Evolutionary conservation across 371 early-diverging fungal genomes (phyloP).

Genomic region (Lichtheimia ramosa): DNA sequence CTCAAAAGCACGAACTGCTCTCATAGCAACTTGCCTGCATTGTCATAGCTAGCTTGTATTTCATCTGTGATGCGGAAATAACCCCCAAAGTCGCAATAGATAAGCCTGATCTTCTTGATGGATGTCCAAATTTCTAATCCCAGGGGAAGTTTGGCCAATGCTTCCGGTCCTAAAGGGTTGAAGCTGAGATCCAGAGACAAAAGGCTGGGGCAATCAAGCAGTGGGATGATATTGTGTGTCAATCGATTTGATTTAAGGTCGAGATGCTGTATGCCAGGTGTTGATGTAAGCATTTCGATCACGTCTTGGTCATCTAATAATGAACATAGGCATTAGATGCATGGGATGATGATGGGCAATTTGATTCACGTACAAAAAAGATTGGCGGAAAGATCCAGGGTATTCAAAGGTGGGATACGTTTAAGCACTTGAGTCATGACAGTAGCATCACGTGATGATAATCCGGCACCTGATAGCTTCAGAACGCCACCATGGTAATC

Average conservation of each 20-base stretch:
- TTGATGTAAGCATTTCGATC: constrained; percentile 8
- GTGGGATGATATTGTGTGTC: constrained; percentile 8
- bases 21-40: neutral
- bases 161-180: constrained; percentile 25
- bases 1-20: neutral
- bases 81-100: constrained; percentile 20
- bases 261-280: constrained; percentile 12
- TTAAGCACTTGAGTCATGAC: constrained; percentile 15
- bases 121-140: constrained; percentile 4
- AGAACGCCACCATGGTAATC: neutral
- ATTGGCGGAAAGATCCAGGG: constrained; percentile 30
- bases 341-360: neutral
- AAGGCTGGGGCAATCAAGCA: constrained; percentile 2
- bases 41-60: neutral
- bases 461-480: constrained; percentile 2
- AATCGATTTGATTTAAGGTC: constrained; percentile 26
- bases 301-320: constrained; percentile 27
- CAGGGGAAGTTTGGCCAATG: constrained; percentile 5
- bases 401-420: constrained; percentile 10
- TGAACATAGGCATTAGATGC: neutral
- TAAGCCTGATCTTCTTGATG: constrained; percentile 13
- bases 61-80: neutral
- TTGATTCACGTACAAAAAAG: constrained; percentile 17
- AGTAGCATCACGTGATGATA: constrained; percentile 6
- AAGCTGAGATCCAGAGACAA: constrained; percentile 12